Conservation (phyloP, 2,329 filamentous ascomycete species). For the Paraphaeosphaeria minitans region DNA sequence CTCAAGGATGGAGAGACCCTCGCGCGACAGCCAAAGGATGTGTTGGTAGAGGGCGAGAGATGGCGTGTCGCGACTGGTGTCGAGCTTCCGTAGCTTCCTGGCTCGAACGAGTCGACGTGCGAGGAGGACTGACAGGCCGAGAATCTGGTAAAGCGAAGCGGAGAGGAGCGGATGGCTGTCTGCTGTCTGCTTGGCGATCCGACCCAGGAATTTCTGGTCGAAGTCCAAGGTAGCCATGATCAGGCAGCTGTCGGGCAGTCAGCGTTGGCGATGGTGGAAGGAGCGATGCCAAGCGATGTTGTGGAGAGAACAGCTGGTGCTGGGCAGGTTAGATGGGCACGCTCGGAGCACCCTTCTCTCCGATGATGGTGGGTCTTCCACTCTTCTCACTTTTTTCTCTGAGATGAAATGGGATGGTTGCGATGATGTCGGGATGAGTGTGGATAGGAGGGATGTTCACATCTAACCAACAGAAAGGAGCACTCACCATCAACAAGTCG, state of each 20-base stretch:
- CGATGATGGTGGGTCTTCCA: not conserved
- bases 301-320: slow-evolving; percentile 11
- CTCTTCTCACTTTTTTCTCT: not conserved
- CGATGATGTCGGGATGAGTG: not conserved
- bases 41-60: slow-evolving; percentile 84
- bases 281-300: slow-evolving; percentile 5
- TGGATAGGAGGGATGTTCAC: not conserved
- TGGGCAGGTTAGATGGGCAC: slow-evolving; percentile 3
- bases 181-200: slow-evolving; percentile 80
- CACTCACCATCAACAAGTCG: slow-evolving; percentile 40
- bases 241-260: slow-evolving; percentile 19
- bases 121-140: slow-evolving; percentile 88
- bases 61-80: slow-evolving; percentile 76
- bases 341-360: not conserved
- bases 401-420: not conserved
- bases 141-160: slow-evolving; percentile 83
- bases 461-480: slow-evolving; percentile 5
- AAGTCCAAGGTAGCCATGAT: slow-evolving; percentile 94
- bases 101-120: slow-evolving; percentile 82
- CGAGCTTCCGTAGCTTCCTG: slow-evolving; percentile 80
- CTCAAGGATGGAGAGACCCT: slow-evolving; percentile 87
- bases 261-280: slow-evolving; percentile 11
- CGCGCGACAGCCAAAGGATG: slow-evolving; percentile 93
- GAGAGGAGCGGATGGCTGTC: slow-evolving; percentile 79
- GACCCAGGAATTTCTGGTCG: slow-evolving; percentile 95